Base-by-base conservation (phyloP, 768 basidiomycete genomes). In the Pisolithus sp. region DNA sequence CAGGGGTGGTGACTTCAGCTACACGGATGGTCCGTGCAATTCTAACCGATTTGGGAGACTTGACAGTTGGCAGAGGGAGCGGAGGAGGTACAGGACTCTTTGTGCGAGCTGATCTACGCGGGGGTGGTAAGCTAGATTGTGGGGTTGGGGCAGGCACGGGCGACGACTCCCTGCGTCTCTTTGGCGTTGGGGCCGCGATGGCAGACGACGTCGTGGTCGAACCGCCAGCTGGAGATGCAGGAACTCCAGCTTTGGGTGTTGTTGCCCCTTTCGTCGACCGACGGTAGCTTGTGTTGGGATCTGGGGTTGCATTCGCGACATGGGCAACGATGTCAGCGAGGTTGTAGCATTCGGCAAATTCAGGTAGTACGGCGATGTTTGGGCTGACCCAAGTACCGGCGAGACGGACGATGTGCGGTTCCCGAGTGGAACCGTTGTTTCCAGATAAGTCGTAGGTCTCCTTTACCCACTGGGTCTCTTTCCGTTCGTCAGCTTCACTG, bases 341-440 rank as follows among this genome's bases (percentile, higher is more conserved):
- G 17, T 67, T 69, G 60, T 96, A 97, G 6, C 74, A 70, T 3
- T 76, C 74, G 5, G 89, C 90, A 31, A 95, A 73, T 6, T 62
- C 54, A 6, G 66, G 55, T 56, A 76, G 74, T 39, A 79, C 65
- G 1, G 93, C 93, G 8, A 84, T 65, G 6, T 76, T 62, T 28
- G 84, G 74, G 51, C 77, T 75, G 54, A 91, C 83, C 93, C 93
- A 97, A 28, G 83, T 87, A 13, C 93, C 93, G 2, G 93, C 93
- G 50, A 97, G 82, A 56, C 92, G 80, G 49, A 87, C 80, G 61
- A 82, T 75, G 46, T 65, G 58, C 7, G 75, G 68, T 28, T 84
- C 83, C 51, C 78, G 78, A 3, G 76, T 71, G 10, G 83, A 78
- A 51, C 87, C 81, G 65, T 95, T 95, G 62, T 89, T 86, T 20